Evolutionary conservation across 2,329 filamentous ascomycete species (phyloP).

Genomic region (Hypoxylon sp.): DNA sequence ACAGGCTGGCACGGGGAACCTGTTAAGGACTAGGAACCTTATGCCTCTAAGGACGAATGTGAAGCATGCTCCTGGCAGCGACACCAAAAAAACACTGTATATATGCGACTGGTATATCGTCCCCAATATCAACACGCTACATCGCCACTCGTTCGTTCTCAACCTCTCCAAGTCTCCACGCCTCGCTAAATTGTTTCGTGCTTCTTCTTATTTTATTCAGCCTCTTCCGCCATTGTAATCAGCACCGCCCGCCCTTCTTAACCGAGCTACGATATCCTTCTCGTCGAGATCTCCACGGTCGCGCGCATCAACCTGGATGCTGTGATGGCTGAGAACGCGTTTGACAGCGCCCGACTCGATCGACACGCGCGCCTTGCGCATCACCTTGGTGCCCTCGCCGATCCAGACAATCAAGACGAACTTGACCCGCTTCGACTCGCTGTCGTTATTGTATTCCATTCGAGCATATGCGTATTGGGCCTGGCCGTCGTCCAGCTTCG

Average conservation of each 20-base stretch:
- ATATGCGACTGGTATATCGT: conserved; percentile 39
- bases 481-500: conserved; percentile 69
- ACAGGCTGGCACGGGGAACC: conserved; percentile 60
- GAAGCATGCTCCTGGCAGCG: conserved; percentile 16
- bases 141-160: conserved; percentile 7
- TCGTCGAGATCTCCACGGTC: conserved; percentile 73
- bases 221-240: conserved; percentile 79
- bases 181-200: conserved; percentile 4
- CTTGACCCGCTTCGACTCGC: conserved; percentile 77
- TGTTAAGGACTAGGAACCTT: conserved; percentile 27
- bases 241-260: conserved; percentile 77
- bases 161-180: conserved; percentile 8
- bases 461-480: conserved; percentile 77
- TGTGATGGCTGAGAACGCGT: conserved; percentile 74
- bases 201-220: conserved; percentile 50
- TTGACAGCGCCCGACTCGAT: conserved; percentile 78
- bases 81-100: conserved; percentile 32
- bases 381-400: conserved; percentile 74
- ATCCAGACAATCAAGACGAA: conserved; percentile 79
- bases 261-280: conserved; percentile 70
- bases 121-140: conserved; percentile 27
- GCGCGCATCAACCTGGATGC: conserved; percentile 73
- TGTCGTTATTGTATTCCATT: conserved; percentile 79
- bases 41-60: conserved; percentile 13
- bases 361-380: conserved; percentile 78